These are phyloP conservation scores for Eutypella sp. DNA, from an alignment of 2,329 filamentous ascomycete genomes.

Conservation along the genomic window DNA sequence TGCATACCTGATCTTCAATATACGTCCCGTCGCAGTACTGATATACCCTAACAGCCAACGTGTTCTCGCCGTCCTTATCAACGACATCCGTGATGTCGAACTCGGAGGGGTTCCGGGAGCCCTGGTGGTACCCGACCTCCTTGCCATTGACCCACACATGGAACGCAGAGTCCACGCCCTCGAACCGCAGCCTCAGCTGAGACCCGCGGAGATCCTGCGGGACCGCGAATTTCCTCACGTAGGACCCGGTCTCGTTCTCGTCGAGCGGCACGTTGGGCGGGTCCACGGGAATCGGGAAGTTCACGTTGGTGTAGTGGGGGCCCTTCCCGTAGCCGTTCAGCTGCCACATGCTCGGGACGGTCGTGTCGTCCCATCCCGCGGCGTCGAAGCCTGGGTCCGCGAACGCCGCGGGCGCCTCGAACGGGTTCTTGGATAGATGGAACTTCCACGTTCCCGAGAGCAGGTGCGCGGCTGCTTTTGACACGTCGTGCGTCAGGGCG, in stretches of 20 bases:
- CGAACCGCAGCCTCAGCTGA: conserved; percentile 54
- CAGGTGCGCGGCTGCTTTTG: conserved; percentile 29
- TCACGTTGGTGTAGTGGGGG: conserved; percentile 66
- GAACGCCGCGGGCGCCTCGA: conserved; percentile 31
- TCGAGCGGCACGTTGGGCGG: conserved; percentile 52
- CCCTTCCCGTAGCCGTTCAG: conserved; percentile 58
- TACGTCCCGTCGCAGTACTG: conserved; percentile 58
- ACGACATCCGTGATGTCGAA: conserved; percentile 54
- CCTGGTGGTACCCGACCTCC: conserved; percentile 57
- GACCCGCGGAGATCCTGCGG: conserved; percentile 31
- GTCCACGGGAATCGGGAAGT: conserved; percentile 61
- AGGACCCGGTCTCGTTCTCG: conserved; percentile 51
- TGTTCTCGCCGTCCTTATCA: conserved; percentile 36
- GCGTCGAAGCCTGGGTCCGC: conserved; percentile 22
- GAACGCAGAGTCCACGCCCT: conserved; percentile 59
- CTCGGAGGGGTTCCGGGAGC: conserved; percentile 56
- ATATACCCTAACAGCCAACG: conserved; percentile 52
- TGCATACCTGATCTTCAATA: conserved; percentile 48
- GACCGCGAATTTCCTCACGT: conserved; percentile 45
- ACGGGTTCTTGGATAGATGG: conserved; percentile 33
- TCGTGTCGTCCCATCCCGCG: conserved; percentile 44
- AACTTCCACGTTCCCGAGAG: conserved; percentile 49
- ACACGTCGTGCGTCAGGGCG: conserved; percentile 38
- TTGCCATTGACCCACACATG: conserved; percentile 58
- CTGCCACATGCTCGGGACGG: conserved; percentile 68